A percentile compares a stretch with the other conserved stretches of the same genome.
These are phyloP conservation scores for Calocybe cyanea DNA, from an alignment of 768 basidiomycete species.

Conservation along the genomic window DNA sequence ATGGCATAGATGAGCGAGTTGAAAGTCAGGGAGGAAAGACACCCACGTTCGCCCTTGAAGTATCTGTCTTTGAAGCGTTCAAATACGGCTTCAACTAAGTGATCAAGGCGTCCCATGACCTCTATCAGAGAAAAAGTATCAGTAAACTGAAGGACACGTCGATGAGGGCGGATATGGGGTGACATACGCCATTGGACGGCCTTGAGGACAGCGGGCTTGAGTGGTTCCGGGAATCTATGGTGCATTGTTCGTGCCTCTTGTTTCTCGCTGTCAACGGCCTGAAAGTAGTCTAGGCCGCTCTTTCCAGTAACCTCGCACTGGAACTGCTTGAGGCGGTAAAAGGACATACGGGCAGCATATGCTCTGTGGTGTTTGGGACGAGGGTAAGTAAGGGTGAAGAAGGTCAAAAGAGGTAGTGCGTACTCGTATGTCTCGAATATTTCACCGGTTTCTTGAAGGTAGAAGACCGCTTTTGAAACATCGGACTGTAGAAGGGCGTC, in stretches of 20 bases:
- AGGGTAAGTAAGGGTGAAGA: constrained; percentile 19
- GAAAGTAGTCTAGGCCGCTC: constrained; percentile 89
- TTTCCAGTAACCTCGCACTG: constrained; percentile 98
- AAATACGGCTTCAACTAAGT: constrained; percentile 90
- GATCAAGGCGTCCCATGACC: constrained; percentile 95
- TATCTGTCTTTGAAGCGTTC: constrained; percentile 97
- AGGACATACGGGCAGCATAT: constrained; percentile 89
- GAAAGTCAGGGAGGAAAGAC: constrained; percentile 4
- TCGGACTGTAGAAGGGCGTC: constrained; percentile 63
- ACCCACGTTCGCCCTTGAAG: constrained; percentile 86
- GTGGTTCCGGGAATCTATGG: constrained; percentile 84
- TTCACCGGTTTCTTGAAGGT: constrained; percentile 92
- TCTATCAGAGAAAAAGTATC: constrained; percentile 46
- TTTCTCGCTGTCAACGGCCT: constrained; percentile 88
- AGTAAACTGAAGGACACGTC: constrained; percentile 13
- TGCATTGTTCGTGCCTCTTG: constrained; percentile 89
- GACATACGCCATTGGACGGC: constrained; percentile 96
- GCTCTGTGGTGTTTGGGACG: constrained; percentile 41
- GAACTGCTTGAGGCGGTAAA: constrained; percentile 92
- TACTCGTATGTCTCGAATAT: constrained; percentile 97
- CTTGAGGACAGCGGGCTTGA: constrained; percentile 87
- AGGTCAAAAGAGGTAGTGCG: constrained; percentile 33
- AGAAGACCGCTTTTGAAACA: constrained; percentile 78
- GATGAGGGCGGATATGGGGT: constrained; percentile 17
- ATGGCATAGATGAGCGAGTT: constrained; percentile 13